Conservation (phyloP, 2,329 filamentous ascomycete genomes). For the Colletotrichum sublineola region DNA sequence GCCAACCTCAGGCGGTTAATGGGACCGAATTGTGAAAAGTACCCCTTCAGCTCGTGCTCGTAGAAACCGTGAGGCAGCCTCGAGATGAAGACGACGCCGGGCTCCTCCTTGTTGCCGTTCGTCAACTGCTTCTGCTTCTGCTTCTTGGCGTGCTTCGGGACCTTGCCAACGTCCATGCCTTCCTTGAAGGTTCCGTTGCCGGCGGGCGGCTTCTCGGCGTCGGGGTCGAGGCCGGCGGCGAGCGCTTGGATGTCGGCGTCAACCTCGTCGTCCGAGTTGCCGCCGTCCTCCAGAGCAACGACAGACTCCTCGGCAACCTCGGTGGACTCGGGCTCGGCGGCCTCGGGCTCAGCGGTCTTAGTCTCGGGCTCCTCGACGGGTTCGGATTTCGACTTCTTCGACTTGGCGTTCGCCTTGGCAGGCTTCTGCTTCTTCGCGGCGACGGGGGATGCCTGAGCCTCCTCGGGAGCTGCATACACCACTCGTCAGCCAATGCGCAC, state of each 20-base stretch:
- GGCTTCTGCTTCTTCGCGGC: slow-evolving; percentile 62
- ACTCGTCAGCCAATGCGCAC: slow-evolving; percentile 45
- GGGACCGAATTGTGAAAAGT: slow-evolving; percentile 92
- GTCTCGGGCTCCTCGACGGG: slow-evolving; percentile 45
- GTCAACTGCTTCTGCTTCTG: slow-evolving; percentile 55
- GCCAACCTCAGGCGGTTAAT: slow-evolving; percentile 80
- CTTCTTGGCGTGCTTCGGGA: slow-evolving; percentile 63
- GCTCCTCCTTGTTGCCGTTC: slow-evolving; percentile 60
- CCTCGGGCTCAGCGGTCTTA: slow-evolving; percentile 42
- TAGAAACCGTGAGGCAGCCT: slow-evolving; percentile 95
- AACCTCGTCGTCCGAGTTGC: slow-evolving; percentile 56
- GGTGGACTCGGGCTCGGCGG: slow-evolving; percentile 44
- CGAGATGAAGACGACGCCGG: slow-evolving; percentile 90
- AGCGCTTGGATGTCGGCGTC: slow-evolving; percentile 59
- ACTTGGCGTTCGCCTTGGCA: slow-evolving; percentile 60
- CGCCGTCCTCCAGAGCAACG: slow-evolving; percentile 45
- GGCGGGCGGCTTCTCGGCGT: slow-evolving; percentile 54
- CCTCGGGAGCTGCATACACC: slow-evolving; percentile 54
- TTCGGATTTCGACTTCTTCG: slow-evolving; percentile 59
- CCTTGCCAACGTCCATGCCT: slow-evolving; percentile 65
- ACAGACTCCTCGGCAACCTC: slow-evolving; percentile 42
- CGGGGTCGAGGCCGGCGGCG: slow-evolving; percentile 59
- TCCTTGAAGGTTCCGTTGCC: slow-evolving; percentile 57
- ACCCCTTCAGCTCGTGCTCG: slow-evolving; percentile 93
- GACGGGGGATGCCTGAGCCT: slow-evolving; percentile 59